Evolutionary conservation across 495 filamentous ascomycete species (phyloP).

Genomic region (Halenospora varia): DNA sequence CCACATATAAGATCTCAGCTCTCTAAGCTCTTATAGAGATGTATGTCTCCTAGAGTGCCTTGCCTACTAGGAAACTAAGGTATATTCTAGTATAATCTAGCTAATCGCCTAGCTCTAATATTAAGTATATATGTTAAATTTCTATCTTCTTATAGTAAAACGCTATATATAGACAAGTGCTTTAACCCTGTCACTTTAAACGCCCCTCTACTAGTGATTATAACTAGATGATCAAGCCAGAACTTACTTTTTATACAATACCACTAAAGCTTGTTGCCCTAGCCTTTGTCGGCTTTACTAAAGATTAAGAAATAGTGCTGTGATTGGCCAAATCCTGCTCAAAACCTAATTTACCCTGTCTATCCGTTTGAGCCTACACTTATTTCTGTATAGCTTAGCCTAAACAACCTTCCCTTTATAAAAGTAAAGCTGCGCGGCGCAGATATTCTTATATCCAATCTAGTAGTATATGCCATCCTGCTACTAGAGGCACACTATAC

Average conservation of each 20-base stretch:
- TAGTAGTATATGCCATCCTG: background rate
- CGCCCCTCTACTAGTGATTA: too few relatives aligned
- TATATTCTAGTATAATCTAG: background rate
- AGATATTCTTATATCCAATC: background rate
- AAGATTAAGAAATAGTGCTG: background rate
- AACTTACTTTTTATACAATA: background rate
- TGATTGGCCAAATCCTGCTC: slow-evolving; percentile 4
- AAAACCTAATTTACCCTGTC: background rate
- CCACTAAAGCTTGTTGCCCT: too few relatives aligned
- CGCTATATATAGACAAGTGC: background rate
- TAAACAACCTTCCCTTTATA: slow-evolving; percentile 3
- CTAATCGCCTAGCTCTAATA: background rate
- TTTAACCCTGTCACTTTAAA: background rate
- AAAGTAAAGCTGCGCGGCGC: background rate
- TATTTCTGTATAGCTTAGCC: background rate
- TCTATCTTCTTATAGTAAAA: background rate
- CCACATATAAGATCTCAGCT: slow-evolving; percentile 16
- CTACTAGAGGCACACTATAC: background rate
- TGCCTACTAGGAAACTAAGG: background rate
- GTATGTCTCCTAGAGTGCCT: background rate
- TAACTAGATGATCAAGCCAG: too few relatives aligned
- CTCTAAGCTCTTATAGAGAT: slow-evolving; percentile 7
- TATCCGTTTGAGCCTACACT: background rate
- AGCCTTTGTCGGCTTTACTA: slow-evolving; percentile 2
- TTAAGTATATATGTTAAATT: background rate